phyloP scores from a whole-genome alignment of 1,284 basidiomycete species.

The Malassezia brasiliensis region DNA sequence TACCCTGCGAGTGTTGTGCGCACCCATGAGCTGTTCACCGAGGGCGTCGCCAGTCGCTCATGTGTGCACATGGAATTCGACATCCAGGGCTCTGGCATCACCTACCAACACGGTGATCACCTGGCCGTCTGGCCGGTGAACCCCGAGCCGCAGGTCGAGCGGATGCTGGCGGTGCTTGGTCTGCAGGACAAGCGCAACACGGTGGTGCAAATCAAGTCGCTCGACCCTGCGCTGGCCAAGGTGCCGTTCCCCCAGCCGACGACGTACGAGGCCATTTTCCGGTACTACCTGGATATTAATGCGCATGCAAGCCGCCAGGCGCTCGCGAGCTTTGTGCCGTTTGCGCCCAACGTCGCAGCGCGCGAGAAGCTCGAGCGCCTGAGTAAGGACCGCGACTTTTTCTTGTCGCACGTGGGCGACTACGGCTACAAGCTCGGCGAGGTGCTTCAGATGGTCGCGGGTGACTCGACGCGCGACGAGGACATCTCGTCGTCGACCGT shows the following conservation, averaged over 20 bases:
- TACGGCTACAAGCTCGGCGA: conserved; percentile 84
- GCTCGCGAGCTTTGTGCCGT: conserved; percentile 74
- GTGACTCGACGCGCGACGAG: conserved; percentile 61
- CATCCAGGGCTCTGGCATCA: conserved; percentile 86
- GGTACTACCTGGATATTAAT: conserved; percentile 93
- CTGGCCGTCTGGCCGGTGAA: conserved; percentile 95
- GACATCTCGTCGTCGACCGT: conserved; percentile 58
- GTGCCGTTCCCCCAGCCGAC: conserved; percentile 97
- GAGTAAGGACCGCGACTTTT: conserved; percentile 77
- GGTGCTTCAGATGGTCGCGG: conserved; percentile 72
- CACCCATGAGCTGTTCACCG: conserved; percentile 73
- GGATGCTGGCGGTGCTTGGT: conserved; percentile 75
- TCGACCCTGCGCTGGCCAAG: conserved; percentile 94
- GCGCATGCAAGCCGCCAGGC: conserved; percentile 87
- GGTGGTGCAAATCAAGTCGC: conserved; percentile 76
- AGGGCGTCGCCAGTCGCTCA: conserved; percentile 63
- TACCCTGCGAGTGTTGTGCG: conserved; percentile 71
- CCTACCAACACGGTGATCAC: conserved; percentile 98
- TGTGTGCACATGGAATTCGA: conserved; percentile 92
- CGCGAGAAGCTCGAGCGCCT: conserved; percentile 65
- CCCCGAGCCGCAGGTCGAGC: conserved; percentile 79
- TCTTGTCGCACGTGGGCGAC: conserved; percentile 63
- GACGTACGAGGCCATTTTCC: conserved; percentile 83
- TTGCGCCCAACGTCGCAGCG: conserved; percentile 71
- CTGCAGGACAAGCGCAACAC: conserved; percentile 61